phyloP scores from a whole-genome alignment of 306 rosid species.

The Astragalus membranaceus region DNA sequence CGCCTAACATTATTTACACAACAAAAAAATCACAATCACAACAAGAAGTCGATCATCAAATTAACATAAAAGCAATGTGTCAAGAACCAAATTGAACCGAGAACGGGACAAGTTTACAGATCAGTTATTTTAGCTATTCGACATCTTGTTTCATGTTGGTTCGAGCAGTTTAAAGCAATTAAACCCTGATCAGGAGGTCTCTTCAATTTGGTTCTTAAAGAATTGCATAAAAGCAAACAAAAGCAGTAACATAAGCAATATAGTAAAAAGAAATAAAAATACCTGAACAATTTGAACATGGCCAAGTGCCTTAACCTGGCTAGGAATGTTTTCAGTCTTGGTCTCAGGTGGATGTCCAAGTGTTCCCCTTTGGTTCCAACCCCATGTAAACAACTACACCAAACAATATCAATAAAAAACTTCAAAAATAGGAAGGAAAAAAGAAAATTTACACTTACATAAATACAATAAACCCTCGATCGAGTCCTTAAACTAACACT shows the following conservation, averaged over 20 bases:
- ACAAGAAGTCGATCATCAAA: background rate
- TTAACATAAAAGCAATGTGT: background rate
- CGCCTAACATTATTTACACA: conserved; percentile 43
- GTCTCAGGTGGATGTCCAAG: conserved; percentile 84
- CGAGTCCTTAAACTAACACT: too few relatives aligned
- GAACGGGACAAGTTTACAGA: too few relatives aligned
- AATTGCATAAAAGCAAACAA: too few relatives aligned
- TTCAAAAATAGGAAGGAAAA: background rate
- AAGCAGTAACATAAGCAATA: background rate
- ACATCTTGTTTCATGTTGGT: too few relatives aligned
- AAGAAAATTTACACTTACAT: background rate
- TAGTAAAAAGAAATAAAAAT: background rate
- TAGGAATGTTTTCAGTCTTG: conserved; percentile 81
- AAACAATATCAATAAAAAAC: background rate
- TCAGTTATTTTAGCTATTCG: too few relatives aligned
- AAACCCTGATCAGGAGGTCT: too few relatives aligned
- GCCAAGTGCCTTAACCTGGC: conserved; percentile 86
- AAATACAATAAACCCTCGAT: too few relatives aligned
- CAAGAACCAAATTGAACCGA: too few relatives aligned
- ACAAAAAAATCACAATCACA: background rate
- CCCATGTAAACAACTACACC: conserved; percentile 91
- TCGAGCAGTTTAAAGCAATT: too few relatives aligned
- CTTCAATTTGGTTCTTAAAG: too few relatives aligned
- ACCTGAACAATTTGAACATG: conserved; percentile 84
- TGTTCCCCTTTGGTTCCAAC: conserved; percentile 99